phyloP scores from a whole-genome alignment of 2,329 filamentous ascomycete species.

The Lecanicillium sp. region DNA sequence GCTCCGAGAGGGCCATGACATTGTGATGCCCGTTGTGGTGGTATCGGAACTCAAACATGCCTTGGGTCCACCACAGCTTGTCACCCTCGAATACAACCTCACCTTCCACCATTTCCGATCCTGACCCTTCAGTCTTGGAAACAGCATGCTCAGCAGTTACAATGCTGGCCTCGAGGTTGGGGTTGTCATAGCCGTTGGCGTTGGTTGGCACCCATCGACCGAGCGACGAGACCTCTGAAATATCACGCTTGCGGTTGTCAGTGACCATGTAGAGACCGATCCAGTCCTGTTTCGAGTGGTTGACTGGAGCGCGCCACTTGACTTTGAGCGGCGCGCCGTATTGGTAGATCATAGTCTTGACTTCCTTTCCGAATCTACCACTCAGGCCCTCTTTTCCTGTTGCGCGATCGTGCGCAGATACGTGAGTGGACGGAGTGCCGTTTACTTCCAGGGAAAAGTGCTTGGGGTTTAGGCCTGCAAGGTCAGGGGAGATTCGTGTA shows the following conservation, averaged over 20 bases:
- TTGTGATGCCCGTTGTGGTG: constrained; percentile 90
- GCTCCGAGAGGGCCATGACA: constrained; percentile 87
- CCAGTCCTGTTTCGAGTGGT: constrained; percentile 90
- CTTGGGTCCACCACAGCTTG: constrained; percentile 95
- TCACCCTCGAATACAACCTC: constrained; percentile 85
- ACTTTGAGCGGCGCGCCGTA: constrained; percentile 88
- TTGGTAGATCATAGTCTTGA: constrained; percentile 71
- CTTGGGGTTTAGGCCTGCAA: constrained; percentile 70
- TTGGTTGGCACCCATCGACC: constrained; percentile 85
- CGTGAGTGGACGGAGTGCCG: constrained; percentile 47
- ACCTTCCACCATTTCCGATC: constrained; percentile 58
- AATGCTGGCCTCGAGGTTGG: constrained; percentile 68
- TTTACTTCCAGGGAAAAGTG: constrained; percentile 72
- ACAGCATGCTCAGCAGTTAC: constrained; percentile 57
- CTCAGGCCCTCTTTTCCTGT: constrained; percentile 67
- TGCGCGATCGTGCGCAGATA: constrained; percentile 47
- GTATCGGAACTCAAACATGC: constrained; percentile 94
- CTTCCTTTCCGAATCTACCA: constrained; percentile 58
- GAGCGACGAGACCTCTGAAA: constrained; percentile 75
- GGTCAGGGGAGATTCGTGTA: constrained; percentile 67
- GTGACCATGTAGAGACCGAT: constrained; percentile 93
- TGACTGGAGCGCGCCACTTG: constrained; percentile 79
- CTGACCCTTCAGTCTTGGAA: constrained; percentile 40
- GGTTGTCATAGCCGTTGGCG: constrained; percentile 65
- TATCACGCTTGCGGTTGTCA: constrained; percentile 79